Base-by-base conservation (phyloP, 1,139 yeast species). In the Blastobotrys malaysiensis region DNA sequence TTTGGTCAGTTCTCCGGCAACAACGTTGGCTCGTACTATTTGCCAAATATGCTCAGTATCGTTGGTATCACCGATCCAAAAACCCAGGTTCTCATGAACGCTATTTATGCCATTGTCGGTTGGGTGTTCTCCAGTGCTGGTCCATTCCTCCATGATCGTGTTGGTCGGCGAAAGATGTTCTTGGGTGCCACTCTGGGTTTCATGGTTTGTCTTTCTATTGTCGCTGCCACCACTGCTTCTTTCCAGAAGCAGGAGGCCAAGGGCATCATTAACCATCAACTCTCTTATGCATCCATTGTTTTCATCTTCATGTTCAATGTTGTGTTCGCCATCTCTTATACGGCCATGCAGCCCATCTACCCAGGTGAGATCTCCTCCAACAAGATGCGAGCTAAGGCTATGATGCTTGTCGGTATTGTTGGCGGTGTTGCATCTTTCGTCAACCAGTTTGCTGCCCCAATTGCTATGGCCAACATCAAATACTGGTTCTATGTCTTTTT, bases 401-500 rank as follows among this genome's bases (percentile, higher is more conserved):
- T 48, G 43, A 51, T 55, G 21, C 31, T 60, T 55, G 27, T 59
- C 54, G 45, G 48, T 70, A 71, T 54, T 11, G 53, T 45, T 4
- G 43, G 52, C 6, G 52, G 52, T 26, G 43, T 59, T 43, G 67
- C 67, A 20, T 57, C 62, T 45, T 62, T 75, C 31, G 67, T 70
- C 66, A 76, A 74, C 56, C 73, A 80, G 49, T 81, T 75, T 64
- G 82, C 79, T 48, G 78, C 79, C 59, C 79, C 84, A 6, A 73
- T 80, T 60, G 85, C 83, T 45, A 76, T 81, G 80, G 79, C 75
- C 55, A 77, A 78, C 45, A 78, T 81, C 61, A 73, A 73, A 44
- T 81, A 83, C 81, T 79, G 78, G 64, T 80, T 78, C 69, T 81
- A 81, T 64, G 79, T 80, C 58, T 82, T 81, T 11, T 80, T 65